These are phyloP conservation scores for Trichosporon inkin DNA, from an alignment of 1,284 basidiomycete genomes.

Conservation along the genomic window DNA sequence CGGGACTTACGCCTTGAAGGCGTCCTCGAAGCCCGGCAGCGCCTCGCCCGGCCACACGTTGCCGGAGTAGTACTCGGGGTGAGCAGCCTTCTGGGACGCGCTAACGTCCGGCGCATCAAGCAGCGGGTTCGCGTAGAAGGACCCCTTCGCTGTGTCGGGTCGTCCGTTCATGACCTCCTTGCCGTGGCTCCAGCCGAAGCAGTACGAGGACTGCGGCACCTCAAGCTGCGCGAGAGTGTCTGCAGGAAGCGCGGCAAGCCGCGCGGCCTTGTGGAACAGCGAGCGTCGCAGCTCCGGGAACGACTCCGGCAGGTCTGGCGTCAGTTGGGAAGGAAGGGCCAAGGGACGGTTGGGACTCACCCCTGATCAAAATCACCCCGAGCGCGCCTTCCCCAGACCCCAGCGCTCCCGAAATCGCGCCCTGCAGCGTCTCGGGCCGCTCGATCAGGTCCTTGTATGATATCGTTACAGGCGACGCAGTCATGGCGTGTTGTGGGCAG, in stretches of 20 bases:
- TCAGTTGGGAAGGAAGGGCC: neutral
- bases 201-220: constrained; percentile 41
- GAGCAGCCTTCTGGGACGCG: constrained; percentile 54
- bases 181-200: constrained; percentile 87
- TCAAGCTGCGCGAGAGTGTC: constrained; percentile 64
- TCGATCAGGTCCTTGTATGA: constrained; percentile 63
- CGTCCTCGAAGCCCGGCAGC: constrained; percentile 70
- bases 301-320: constrained; percentile 62
- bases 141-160: constrained; percentile 75
- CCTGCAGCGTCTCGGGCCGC: constrained; percentile 58
- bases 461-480: constrained; percentile 56
- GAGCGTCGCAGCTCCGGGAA: constrained; percentile 64
- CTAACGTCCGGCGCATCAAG: constrained; percentile 62
- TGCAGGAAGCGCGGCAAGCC: constrained; percentile 68
- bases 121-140: constrained; percentile 84
- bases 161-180: constrained; percentile 93
- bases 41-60: constrained; percentile 61
- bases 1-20: constrained; percentile 73
- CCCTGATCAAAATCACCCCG: constrained; percentile 70
- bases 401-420: constrained; percentile 65
- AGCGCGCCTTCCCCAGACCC: constrained; percentile 69
- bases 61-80: constrained; percentile 59
- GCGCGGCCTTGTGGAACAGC: constrained; percentile 66
- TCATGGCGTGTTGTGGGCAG: neutral
- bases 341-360: constrained; percentile 26